Base-by-base conservation (phyloP, 2,329 filamentous ascomycete genomes). In the Pseudogymnoascus sp. region DNA sequence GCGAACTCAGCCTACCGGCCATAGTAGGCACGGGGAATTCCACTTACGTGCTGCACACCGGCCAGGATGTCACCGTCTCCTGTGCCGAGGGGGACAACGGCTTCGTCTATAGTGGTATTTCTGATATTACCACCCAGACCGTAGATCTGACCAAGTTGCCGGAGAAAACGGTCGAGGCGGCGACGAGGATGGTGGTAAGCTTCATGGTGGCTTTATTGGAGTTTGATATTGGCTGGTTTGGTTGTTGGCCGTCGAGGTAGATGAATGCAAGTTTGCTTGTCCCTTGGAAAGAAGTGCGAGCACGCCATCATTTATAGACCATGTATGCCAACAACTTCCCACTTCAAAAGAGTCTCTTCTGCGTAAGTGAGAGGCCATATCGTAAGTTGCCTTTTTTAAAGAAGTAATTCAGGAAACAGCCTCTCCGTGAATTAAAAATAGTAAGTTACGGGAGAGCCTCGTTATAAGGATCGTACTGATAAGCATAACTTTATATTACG, bases 11-110 rank as follows among this genome's bases (percentile, higher is more conserved):
- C 3, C 67, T 77, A 4, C 75, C 76, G 4, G 76, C 75, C 1
- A 69, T 77, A 4, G 75, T 78, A 0, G 76, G 76, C 16, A 75
- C 74, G 2, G 68, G 69, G 2, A 71, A 74, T 66, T 73, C 75
- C 5, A 76, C 76, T 1, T 77, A 75, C 61, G 41, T 76, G 16
- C 69, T 77, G 4, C 74, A 77, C 65, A 74, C 68, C 2, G 73
- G 72, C 34, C 75, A 77, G 45, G 73, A 77, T 28, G 71, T 77
- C 19, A 77, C 76, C 6, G 75, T 75, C 11, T 76, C 75, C 1
- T 77, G 76, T 65, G 75, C 75, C 23, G 76, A 77, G 61, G 73
- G 75, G 23, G 74, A 76, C 60, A 67, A 64, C 0, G 75, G 75
- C 16, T 75, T 76, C 62, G 72, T 78, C 25, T 77, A 78, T 64